Base-by-base conservation (phyloP, 768 basidiomycete genomes). In the Lentinula guzmanii region DNA sequence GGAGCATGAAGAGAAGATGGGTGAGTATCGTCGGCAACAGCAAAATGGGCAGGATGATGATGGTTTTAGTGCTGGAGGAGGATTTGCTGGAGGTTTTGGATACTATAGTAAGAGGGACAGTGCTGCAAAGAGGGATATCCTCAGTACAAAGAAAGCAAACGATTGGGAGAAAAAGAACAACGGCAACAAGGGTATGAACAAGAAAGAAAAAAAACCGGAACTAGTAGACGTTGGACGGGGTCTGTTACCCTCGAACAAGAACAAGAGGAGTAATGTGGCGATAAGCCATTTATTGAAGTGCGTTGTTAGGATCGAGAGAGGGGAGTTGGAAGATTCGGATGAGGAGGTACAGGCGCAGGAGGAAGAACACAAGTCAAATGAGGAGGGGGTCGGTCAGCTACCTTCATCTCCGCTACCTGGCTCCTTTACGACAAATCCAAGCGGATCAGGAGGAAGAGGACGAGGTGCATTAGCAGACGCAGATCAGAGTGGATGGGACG, bases 221-320 rank as follows among this genome's bases (percentile, higher is more conserved):
- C 28, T 56, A 4, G 41, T 43, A 9, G 74, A 54, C 39, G 28
- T 56, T 3, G 55, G 55, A 16, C n/a, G 55, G 28, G 55, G 55
- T 33, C 73, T 98, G 53, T 85, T 83, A 67, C 89, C 91, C 66
- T 91, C 93, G 9, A 95, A 90, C 69, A 87, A 83, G 70, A 92
- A 93, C 71, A 82, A 82, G 61, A 78, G 79, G 65, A 86, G 89
- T 63, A 90, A 91, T 68, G 86, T 97, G 64, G 74, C 79, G 15
- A 82, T 97, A 42, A 75, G 80, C 0, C 96, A 99, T 70, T 73
- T 78, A 54, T 76, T 99, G 58, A 95, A 93, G 76, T 81, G 93
- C 54, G 80, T 90, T 33, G 82, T 98, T 60, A 80, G 94, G 41
- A 87, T 96, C 15, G 89, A 94, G 73, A 80, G 89, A 24, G 46